A percentile compares a stretch with the other conserved stretches of the same genome.
phyloP scores from a whole-genome alignment of 495 filamentous ascomycete genomes.

The Neurospora pannonica region DNA sequence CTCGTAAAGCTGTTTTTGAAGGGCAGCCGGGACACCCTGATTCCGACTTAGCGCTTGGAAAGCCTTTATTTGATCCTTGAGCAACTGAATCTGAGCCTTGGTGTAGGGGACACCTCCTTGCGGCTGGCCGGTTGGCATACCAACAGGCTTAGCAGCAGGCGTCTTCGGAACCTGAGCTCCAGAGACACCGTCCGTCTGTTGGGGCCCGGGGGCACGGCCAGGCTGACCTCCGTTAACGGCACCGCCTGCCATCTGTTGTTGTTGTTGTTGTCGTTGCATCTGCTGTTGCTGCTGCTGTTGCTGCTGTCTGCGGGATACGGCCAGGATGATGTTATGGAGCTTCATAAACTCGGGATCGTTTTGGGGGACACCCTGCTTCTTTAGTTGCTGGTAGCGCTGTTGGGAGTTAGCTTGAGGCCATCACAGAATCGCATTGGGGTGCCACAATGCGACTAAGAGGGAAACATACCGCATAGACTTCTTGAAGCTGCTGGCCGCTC shows the following conservation, averaged over 20 bases:
- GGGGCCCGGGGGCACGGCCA: conserved; percentile 18
- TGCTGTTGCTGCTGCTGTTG: conserved; percentile 38
- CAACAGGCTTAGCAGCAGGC: conserved; percentile 25
- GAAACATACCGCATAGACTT: conserved; percentile 46
- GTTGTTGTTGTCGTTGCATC: conserved; percentile 26
- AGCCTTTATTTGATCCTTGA: conserved; percentile 69
- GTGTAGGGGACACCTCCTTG: conserved; percentile 43
- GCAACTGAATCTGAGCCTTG: conserved; percentile 56
- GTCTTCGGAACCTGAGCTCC: conserved; percentile 19
- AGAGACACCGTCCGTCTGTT: conserved; percentile 11
- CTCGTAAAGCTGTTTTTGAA: conserved; percentile 68
- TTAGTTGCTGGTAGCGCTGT: conserved; percentile 77
- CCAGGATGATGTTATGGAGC: conserved; percentile 54
- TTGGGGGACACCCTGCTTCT: conserved; percentile 59
- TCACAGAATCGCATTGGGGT: background rate
- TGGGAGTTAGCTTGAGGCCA: conserved; percentile 20
- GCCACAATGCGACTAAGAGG: background rate
- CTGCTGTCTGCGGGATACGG: conserved; percentile 52
- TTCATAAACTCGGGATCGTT: conserved; percentile 76
- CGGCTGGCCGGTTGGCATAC: conserved; percentile 7
- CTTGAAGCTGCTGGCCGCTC: conserved; percentile 53
- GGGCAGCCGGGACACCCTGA: conserved; percentile 57
- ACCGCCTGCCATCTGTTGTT: conserved; percentile 34
- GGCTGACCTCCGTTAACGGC: conserved; percentile 36
- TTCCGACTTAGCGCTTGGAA: conserved; percentile 80